These are phyloP conservation scores for Stagonosporopsis chrysanthemi DNA, from an alignment of 2,329 filamentous ascomycete species.

Conservation along the genomic window DNA sequence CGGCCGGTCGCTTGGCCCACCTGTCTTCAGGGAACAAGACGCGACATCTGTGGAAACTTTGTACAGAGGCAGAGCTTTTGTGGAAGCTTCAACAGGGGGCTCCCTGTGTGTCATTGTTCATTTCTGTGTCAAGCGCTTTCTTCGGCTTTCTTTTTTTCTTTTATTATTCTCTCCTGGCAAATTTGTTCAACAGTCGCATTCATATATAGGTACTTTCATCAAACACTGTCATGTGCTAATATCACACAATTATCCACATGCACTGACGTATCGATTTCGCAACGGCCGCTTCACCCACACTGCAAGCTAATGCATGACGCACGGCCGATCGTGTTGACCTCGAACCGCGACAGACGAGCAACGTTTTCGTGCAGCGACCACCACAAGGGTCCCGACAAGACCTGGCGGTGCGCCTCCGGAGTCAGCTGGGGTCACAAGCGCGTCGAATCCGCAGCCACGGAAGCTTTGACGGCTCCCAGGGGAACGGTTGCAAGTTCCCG, in stretches of 20 bases:
- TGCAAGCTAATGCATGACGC: constrained; percentile 9
- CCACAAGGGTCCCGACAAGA: constrained; percentile 8
- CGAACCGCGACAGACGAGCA: constrained; percentile 17
- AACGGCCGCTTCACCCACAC: not conserved
- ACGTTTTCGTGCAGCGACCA: constrained; percentile 12
- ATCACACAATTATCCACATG: not conserved
- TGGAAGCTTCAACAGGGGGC: not conserved
- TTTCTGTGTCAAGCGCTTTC: not conserved
- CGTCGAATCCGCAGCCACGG: constrained; percentile 12
- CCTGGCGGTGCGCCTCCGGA: constrained; percentile 7
- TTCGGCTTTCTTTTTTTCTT: not conserved
- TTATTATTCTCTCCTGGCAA: not conserved
- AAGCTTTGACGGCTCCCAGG: constrained; percentile 5
- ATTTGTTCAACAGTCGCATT: not conserved
- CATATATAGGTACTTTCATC: constrained; percentile 7
- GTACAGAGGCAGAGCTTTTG: constrained; percentile 6
- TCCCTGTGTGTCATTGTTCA: not conserved
- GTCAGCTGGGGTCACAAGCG: constrained; percentile 18
- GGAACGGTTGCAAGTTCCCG: constrained; percentile 1
- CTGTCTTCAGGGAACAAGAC: constrained; percentile 4
- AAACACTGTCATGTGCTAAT: constrained; percentile 1
- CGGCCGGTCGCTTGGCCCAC: constrained; percentile 9
- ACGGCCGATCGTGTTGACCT: constrained; percentile 7
- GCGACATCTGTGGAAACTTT: constrained; percentile 3
- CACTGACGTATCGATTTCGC: not conserved